Base-by-base conservation (phyloP, 352 stramenopile genomes). In the Elongisporangium undulatum region DNA sequence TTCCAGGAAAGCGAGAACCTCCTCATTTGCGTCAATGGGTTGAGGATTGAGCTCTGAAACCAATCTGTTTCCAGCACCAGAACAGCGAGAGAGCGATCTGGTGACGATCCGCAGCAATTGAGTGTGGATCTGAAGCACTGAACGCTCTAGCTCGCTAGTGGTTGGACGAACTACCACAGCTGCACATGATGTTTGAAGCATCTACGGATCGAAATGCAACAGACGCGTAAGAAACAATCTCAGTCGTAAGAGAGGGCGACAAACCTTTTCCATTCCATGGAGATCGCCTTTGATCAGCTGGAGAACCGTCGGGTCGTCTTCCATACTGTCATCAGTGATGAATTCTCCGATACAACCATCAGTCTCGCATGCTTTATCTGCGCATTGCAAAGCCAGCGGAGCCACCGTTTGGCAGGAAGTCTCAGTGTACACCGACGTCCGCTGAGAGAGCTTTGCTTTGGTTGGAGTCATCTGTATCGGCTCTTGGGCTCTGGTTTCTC, bases 1-100 rank as follows among this genome's bases (percentile, higher is more conserved):
- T 66, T 82, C 71, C 1, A 82, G 56, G 13, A 82, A 82, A 55
- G 75, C 58, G 13, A 82, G 59, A 58, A 79, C 77, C 38, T 79
- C 68, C 2, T 68, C 60, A 41, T 66, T 75, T 15, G 34, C 1
- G 45, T 21, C 20, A 16, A 12, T 23, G 9, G 2, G 12, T 20
- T 39, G 19, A 2, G 50, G 53, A 3, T 49, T 50, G 13, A 5
- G 17, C 0, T 34, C 49, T 41, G 29, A 9, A 52, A 26, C 49
- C 52, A 56, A 38, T 20, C 9, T 10, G 20, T 61, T 58, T 17
- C 41, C 19, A 49, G 58, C 5, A 22, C 22, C 24, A 73, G 49
- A 21, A 16, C 23, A 26, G 58, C 19, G 5, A 77, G 20, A 16
- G 56, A 63, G 15, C 72, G 59, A 20, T 41, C 5, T 41, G 8